A percentile compares a stretch with the other conserved stretches of the same genome.
Evolutionary conservation across 768 basidiomycete species (phyloP).

Genomic region (Suillus subalutaceus): DNA sequence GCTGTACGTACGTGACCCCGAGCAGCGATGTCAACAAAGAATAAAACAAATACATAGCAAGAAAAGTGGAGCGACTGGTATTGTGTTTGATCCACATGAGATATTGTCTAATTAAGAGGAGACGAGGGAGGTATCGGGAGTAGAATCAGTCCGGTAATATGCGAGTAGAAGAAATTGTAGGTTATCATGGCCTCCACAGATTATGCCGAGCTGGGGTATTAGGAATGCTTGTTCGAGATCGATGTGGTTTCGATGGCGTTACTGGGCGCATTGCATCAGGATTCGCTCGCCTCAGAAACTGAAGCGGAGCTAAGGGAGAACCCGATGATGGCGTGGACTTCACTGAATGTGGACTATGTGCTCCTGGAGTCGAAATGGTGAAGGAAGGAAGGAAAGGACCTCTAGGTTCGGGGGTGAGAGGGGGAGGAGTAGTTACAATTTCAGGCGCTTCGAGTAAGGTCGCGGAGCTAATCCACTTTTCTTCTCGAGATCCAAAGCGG

Average conservation of each 20-base stretch:
- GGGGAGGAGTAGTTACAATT: constrained; percentile 38
- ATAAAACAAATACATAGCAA: constrained; percentile 31
- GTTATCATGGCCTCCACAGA: constrained; percentile 65
- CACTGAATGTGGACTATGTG: constrained; percentile 47
- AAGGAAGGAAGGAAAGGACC: constrained; percentile 65
- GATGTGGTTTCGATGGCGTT: constrained; percentile 68
- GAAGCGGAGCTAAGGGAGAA: constrained; percentile 78
- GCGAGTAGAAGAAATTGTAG: constrained; percentile 17
- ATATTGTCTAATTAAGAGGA: constrained; percentile 32
- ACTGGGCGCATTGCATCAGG: constrained; percentile 58
- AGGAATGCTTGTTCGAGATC: constrained; percentile 42
- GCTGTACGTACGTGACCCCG: not conserved
- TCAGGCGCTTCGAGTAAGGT: constrained; percentile 65
- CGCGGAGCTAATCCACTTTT: constrained; percentile 84
- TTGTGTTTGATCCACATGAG: constrained; percentile 26
- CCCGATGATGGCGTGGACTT: constrained; percentile 62
- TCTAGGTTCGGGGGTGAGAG: constrained; percentile 71
- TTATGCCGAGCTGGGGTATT: constrained; percentile 54
- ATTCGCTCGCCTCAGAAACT: constrained; percentile 84
- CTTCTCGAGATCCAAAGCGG: constrained; percentile 50
- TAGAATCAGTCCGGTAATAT: constrained; percentile 21
- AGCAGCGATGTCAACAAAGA: constrained; percentile 10
- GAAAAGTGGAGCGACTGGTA: constrained; percentile 23
- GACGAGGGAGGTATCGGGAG: constrained; percentile 14
- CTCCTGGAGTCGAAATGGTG: constrained; percentile 53